Conservation (phyloP, 139 green algal species). For the Chlorella sp. region DNA sequence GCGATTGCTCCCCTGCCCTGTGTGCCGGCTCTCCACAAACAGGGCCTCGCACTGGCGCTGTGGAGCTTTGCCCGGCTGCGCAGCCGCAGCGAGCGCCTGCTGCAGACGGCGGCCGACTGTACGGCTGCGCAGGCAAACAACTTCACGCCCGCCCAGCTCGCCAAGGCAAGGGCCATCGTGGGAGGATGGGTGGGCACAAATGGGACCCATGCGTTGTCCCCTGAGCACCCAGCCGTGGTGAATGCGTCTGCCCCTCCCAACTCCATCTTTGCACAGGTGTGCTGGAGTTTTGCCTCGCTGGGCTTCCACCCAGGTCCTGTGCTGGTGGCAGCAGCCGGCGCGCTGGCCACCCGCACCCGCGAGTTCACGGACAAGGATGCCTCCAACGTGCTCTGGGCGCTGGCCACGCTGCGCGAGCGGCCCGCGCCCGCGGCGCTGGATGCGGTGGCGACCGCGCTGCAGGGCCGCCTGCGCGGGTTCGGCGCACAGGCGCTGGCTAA, state of each 20-base stretch:
- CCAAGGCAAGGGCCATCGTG: too few relatives aligned
- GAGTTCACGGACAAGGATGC: slow-evolving; percentile 25
- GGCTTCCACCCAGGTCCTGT: slow-evolving; percentile 11
- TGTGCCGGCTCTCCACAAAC: neutral
- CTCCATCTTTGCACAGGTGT: too few relatives aligned
- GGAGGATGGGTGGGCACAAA: too few relatives aligned
- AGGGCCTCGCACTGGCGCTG: slow-evolving; percentile 28
- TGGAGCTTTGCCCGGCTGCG: slow-evolving; percentile 39
- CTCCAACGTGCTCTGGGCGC: slow-evolving; percentile 41
- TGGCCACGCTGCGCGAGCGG: slow-evolving; percentile 19
- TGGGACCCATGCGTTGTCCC: too few relatives aligned
- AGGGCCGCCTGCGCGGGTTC: slow-evolving; percentile 16
- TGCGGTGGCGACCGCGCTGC: slow-evolving; percentile 4
- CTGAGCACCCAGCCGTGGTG: too few relatives aligned
- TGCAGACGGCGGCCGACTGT: slow-evolving; percentile 23
- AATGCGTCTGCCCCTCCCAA: too few relatives aligned
- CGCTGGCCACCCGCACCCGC: slow-evolving; percentile 1
- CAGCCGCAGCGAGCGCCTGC: slow-evolving; percentile 15
- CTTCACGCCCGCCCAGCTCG: slow-evolving; percentile 17
- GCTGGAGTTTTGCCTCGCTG: slow-evolving; percentile 43
- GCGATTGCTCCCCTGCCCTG: neutral
- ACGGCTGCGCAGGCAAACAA: slow-evolving; percentile 6
- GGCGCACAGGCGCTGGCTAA: slow-evolving; percentile 22
- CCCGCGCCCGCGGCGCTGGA: neutral
- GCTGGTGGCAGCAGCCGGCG: slow-evolving; percentile 10